A percentile compares a stretch with the other conserved stretches of the same genome.
phyloP scores from a whole-genome alignment of 2,329 filamentous ascomycete genomes.

The Lasiodiplodia theobromae region DNA sequence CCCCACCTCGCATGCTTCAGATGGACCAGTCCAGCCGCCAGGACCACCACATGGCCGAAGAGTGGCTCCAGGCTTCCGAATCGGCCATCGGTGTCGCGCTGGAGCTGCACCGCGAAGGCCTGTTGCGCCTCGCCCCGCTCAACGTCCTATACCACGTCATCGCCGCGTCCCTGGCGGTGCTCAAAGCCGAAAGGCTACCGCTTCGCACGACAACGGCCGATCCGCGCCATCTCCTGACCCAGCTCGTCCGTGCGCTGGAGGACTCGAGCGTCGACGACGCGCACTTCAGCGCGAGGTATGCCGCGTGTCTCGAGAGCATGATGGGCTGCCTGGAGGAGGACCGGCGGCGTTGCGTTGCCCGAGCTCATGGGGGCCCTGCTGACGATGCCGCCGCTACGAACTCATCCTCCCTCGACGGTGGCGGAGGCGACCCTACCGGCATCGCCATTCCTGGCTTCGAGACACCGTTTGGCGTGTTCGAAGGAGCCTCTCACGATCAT shows the following conservation, averaged over 20 bases:
- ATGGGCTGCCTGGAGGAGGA: neutral
- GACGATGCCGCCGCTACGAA: neutral
- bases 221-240: neutral
- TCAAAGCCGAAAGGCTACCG: neutral
- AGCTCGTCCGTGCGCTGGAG: neutral
- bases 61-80: too few species aligned
- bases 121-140: neutral
- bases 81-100: neutral
- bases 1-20: too few species aligned
- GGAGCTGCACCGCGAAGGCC: neutral
- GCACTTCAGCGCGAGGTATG: neutral
- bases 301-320: neutral
- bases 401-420: neutral
- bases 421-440: neutral
- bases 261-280: neutral
- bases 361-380: neutral
- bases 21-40: too few species aligned
- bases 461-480: neutral
- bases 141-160: neutral
- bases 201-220: neutral
- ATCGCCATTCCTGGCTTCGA: neutral
- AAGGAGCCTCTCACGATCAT: neutral
- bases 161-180: neutral
- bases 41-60: too few species aligned
- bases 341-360: neutral